Evolutionary conservation across 768 basidiomycete genomes (phyloP).

Genomic region (Mycena venus): DNA sequence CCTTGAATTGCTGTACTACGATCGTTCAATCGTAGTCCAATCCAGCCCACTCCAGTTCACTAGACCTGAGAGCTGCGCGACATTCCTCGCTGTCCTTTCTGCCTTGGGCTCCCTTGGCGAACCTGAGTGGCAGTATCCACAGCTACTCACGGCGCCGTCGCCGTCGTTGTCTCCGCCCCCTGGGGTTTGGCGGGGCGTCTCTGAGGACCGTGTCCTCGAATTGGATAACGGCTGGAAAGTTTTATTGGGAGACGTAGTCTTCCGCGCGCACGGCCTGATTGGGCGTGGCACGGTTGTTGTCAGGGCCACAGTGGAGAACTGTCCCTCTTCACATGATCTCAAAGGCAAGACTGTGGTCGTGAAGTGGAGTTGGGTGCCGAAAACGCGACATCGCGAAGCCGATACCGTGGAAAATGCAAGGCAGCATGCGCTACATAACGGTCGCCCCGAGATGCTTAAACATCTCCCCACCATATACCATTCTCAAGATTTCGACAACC

Average conservation of each 20-base stretch:
- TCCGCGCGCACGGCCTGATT: background rate
- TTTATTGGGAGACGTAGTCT: background rate
- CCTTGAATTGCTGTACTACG: constrained; percentile 7
- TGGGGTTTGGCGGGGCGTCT: background rate
- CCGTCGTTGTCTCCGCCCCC: background rate
- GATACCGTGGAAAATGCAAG: background rate
- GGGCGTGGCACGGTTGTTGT: background rate
- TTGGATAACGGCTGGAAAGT: background rate
- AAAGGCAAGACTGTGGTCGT: background rate
- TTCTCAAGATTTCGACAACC: background rate
- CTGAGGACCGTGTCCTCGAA: background rate
- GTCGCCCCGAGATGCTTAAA: background rate
- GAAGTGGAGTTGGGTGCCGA: constrained; percentile 6
- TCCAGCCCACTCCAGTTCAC: background rate
- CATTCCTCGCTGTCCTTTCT: background rate
- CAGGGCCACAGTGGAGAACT: background rate
- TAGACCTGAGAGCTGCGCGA: background rate
- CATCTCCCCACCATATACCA: constrained; percentile 10
- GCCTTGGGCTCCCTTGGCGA: background rate
- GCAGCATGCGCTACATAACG: background rate
- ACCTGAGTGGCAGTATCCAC: background rate
- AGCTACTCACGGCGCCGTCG: background rate
- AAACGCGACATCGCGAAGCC: background rate
- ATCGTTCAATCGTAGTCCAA: constrained; percentile 65
- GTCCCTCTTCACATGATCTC: background rate